Percentiles rank a stretch among this genome's conserved stretches.
phyloP scores from a whole-genome alignment of 495 filamentous ascomycete species.

The Trichoderma asperelloides region DNA sequence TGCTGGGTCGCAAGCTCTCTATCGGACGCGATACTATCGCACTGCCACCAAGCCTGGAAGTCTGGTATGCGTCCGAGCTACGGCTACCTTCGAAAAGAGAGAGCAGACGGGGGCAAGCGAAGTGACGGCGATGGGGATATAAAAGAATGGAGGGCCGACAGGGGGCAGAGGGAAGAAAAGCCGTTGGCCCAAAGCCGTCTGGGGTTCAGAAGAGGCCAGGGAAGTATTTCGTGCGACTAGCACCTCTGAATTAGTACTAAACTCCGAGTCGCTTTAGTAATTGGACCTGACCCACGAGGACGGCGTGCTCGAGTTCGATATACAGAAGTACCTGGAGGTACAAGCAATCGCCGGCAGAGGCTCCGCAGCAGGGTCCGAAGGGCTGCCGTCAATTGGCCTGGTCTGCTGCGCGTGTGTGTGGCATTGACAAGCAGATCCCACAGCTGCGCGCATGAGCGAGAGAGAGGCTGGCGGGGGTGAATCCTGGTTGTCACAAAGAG shows the following conservation, averaged over 20 bases:
- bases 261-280: background rate
- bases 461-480: background rate
- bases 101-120: constrained; percentile 2
- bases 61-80: too few relatives aligned
- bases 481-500: background rate
- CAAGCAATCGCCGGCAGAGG: background rate
- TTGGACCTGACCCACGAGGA: background rate
- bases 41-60: background rate
- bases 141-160: background rate
- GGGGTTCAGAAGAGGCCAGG: constrained; percentile 1
- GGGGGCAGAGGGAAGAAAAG: background rate
- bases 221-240: background rate
- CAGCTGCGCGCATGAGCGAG: background rate
- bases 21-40: background rate
- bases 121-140: constrained; percentile 7
- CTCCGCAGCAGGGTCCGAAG: too few relatives aligned
- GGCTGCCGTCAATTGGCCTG: too few relatives aligned
- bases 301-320: background rate
- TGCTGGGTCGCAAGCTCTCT: background rate
- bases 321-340: background rate
- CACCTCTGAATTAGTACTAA: background rate
- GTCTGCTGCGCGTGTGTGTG: background rate
- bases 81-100: background rate
- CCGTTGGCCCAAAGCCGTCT: background rate
- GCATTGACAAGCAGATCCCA: background rate